Evolutionary conservation across 805 yeast species (phyloP).

Genomic region (Ogataea naganishii): DNA sequence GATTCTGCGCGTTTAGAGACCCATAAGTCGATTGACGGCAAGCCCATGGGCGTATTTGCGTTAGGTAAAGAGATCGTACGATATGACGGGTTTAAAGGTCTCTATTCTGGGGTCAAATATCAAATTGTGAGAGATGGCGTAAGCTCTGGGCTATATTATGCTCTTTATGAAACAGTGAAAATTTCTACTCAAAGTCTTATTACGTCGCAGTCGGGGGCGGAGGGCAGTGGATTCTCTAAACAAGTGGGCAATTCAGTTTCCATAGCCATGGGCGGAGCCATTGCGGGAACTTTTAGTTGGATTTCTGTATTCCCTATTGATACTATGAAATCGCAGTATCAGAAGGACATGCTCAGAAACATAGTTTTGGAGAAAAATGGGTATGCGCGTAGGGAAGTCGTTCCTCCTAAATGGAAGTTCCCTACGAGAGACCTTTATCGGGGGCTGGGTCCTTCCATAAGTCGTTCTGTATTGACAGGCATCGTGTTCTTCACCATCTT

Average conservation of each 20-base stretch:
- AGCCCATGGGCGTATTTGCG: conserved; percentile 26
- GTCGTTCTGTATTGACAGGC: conserved; percentile 65
- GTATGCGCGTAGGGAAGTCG: conserved; percentile 29
- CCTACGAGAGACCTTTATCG: conserved; percentile 53
- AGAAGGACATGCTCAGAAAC: conserved; percentile 63
- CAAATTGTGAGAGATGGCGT: conserved; percentile 63
- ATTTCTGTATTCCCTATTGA: conserved; percentile 70
- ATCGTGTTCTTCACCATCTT: conserved; percentile 67
- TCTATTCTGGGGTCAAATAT: conserved; percentile 66
- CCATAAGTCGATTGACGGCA: conserved; percentile 11
- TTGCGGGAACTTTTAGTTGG: conserved; percentile 74
- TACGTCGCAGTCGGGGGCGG: too few species aligned
- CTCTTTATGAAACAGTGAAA: conserved; percentile 69
- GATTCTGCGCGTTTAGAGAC: conserved; percentile 10
- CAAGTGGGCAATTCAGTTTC: conserved; percentile 29
- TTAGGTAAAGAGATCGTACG: conserved; percentile 46
- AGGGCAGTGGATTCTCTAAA: conserved; percentile 15
- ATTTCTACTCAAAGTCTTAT: conserved; percentile 31
- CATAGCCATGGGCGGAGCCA: conserved; percentile 66
- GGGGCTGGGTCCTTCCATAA: conserved; percentile 68
- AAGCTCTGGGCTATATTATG: conserved; percentile 66
- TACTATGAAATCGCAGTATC: conserved; percentile 68
- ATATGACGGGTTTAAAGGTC: conserved; percentile 51
- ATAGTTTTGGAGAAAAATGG: conserved; percentile 47
- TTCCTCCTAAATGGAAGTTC: conserved; percentile 23